Conservation (phyloP, 305 asterid species). For the Caryopteris hybrid region DNA sequence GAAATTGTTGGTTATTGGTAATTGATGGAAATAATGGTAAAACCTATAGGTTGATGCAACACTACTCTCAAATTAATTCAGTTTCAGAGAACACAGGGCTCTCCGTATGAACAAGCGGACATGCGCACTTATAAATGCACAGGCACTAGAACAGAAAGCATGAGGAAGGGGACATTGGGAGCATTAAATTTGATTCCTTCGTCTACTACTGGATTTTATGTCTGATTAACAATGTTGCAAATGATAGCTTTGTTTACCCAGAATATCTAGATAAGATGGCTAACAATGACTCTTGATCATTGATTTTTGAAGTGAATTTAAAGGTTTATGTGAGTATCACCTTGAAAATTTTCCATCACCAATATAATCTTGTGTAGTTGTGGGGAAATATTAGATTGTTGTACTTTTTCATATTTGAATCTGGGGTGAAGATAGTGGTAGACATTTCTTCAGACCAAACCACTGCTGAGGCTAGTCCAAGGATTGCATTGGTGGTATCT, state of each 20-base stretch:
- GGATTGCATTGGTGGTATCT: neutral
- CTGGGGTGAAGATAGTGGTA: neutral
- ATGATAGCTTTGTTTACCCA: too few species aligned
- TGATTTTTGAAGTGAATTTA: neutral
- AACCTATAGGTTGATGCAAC: too few species aligned
- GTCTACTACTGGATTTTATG: neutral
- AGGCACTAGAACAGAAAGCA: neutral
- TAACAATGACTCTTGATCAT: neutral
- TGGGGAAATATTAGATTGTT: neutral
- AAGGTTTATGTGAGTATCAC: neutral
- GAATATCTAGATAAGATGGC: too few species aligned
- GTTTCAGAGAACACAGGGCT: too few species aligned
- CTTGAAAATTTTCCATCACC: neutral
- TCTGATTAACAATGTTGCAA: neutral
- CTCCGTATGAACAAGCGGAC: too few species aligned
- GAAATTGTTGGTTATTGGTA: neutral
- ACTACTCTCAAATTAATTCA: too few species aligned
- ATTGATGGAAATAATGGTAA: neutral
- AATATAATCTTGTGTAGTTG: neutral
- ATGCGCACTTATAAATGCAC: neutral
- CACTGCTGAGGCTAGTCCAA: neutral
- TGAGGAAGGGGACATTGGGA: neutral
- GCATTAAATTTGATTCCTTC: neutral
- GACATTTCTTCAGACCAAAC: neutral
- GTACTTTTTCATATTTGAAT: neutral